Evolutionary conservation across 176 grass and related monocot genomes (phyloP).

Genomic region (Pharus latifolius): DNA sequence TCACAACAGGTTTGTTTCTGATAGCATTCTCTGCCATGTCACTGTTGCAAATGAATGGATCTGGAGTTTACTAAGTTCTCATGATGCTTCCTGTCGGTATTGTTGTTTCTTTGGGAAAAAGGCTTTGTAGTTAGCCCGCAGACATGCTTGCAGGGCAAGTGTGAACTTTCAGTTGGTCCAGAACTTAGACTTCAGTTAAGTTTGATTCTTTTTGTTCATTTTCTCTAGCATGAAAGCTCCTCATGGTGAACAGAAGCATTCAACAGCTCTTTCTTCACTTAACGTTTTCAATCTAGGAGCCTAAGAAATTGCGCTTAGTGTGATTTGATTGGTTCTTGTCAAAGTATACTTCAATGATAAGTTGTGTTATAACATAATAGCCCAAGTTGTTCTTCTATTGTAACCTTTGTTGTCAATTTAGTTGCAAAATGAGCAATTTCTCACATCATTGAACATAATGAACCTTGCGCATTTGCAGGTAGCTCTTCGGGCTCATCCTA

Average conservation of each 20-base stretch:
- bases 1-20: conserved; percentile 61
- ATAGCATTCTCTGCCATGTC: background rate
- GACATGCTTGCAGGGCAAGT: background rate
- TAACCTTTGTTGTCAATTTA: background rate
- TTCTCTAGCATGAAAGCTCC: background rate
- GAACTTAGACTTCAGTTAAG: background rate
- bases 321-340: background rate
- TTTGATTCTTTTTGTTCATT: background rate
- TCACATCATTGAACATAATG: background rate
- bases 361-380: background rate
- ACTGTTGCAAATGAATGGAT: background rate
- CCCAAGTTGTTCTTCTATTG: background rate
- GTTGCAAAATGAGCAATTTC: background rate
- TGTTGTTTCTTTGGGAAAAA: too few relatives aligned
- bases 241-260: background rate
- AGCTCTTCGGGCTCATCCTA: conserved; percentile 41
- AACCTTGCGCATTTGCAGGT: conserved; percentile 29
- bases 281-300: too few relatives aligned
- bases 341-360: background rate
- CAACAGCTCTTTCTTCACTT: too few relatives aligned
- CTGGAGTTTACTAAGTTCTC: background rate
- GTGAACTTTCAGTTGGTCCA: background rate
- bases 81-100: too few relatives aligned
- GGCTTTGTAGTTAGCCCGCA: too few relatives aligned
- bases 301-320: background rate